Evolutionary conservation across 305 asterid species (phyloP).

Genomic region (Rubia balearica): DNA sequence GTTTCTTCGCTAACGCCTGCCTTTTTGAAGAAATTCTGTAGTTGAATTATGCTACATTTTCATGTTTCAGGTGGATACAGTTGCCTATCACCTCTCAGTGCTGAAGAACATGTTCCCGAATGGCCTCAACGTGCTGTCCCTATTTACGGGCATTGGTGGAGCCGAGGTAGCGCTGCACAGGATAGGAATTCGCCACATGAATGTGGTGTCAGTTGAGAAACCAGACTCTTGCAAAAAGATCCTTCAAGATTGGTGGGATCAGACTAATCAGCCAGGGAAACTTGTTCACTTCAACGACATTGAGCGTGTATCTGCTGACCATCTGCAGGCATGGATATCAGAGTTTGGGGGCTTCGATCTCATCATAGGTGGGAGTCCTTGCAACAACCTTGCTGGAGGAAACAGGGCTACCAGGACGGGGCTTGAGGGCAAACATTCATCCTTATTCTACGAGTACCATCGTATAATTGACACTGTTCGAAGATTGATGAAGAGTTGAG

Average conservation of each 20-base stretch:
- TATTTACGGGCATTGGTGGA: slow-evolving; percentile 48
- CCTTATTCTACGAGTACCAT: slow-evolving; percentile 31
- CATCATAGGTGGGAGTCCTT: slow-evolving; percentile 47
- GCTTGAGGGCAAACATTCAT: slow-evolving; percentile 35
- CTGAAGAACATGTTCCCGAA: slow-evolving; percentile 32
- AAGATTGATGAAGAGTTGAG: not conserved
- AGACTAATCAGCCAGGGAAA: slow-evolving; percentile 35
- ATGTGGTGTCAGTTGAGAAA: slow-evolving; percentile 37
- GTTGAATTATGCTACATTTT: no score
- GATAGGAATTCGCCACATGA: slow-evolving; percentile 24
- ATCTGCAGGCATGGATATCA: slow-evolving; percentile 20
- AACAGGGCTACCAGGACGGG: slow-evolving; percentile 40
- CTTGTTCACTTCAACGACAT: slow-evolving; percentile 28
- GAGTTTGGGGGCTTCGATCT: slow-evolving; percentile 33
- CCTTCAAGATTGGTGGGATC: slow-evolving; percentile 40
- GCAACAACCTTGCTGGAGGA: slow-evolving; percentile 44
- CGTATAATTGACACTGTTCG: slow-evolving; percentile 27
- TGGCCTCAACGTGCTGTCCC: slow-evolving; percentile 41
- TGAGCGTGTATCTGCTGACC: no score
- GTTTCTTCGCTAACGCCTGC: no score
- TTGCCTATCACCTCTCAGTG: slow-evolving; percentile 41
- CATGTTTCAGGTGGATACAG: slow-evolving; percentile 34
- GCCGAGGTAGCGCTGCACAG: slow-evolving; percentile 45
- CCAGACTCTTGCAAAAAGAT: slow-evolving; percentile 27
- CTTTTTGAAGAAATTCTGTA: no score